Evolutionary conservation across 2,329 filamentous ascomycete species (phyloP).

Genomic region (Botryotinia calthae): DNA sequence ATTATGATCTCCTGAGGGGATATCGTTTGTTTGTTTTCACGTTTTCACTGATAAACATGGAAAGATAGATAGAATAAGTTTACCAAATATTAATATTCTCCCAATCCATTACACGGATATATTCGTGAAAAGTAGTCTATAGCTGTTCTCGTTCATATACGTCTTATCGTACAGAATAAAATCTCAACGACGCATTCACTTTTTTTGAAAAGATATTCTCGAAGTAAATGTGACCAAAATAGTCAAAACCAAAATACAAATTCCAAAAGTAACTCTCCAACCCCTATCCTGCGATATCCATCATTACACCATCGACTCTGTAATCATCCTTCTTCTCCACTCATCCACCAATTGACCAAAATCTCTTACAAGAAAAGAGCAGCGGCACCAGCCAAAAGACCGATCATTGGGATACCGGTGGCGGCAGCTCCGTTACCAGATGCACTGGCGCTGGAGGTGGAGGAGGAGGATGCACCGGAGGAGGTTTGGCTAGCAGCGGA

Average conservation of each 20-base stretch:
- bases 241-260: conserved; percentile 1
- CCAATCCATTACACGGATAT: background rate
- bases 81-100: conserved; percentile 5
- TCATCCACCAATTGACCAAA: background rate
- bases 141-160: background rate
- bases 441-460: background rate
- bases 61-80: background rate
- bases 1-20: background rate
- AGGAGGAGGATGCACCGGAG: background rate
- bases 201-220: background rate
- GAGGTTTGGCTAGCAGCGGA: background rate
- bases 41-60: background rate
- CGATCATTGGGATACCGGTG: conserved; percentile 18
- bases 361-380: conserved; percentile 19
- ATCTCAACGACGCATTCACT: background rate
- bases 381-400: conserved; percentile 17
- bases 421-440: conserved; percentile 14
- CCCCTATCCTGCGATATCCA: conserved; percentile 2
- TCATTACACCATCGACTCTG: conserved; percentile 9
- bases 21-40: background rate
- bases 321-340: background rate
- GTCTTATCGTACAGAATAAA: background rate
- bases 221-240: background rate
- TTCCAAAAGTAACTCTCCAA: background rate
- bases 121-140: conserved; percentile 8